A percentile compares a stretch with the other conserved stretches of the same genome.
Conservation (phyloP, 495 filamentous ascomycete species). For the Neurospora tetraspora region DNA sequence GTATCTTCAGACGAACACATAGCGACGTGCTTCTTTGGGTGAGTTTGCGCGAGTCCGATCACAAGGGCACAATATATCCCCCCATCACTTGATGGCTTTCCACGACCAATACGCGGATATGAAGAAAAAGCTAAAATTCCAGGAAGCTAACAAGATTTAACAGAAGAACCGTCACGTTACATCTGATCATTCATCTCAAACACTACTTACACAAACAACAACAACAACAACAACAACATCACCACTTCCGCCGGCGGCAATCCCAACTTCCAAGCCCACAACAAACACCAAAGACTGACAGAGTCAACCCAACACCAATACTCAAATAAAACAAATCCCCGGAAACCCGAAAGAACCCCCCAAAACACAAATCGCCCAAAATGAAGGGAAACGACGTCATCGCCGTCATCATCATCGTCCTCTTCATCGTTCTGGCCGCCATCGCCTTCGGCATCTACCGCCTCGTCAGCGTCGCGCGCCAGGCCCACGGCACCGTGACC, state of each 20-base stretch:
- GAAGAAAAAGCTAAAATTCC: not conserved
- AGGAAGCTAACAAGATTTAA: not conserved
- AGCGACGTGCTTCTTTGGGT: not conserved
- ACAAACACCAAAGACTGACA: not conserved
- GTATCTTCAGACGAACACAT: not conserved
- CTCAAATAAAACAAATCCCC: not conserved
- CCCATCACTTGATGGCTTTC: not conserved
- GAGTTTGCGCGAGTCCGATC: not conserved
- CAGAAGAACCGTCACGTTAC: not conserved
- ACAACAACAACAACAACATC: not conserved
- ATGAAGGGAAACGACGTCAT: constrained; percentile 68
- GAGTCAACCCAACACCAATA: not conserved
- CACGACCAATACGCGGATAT: not conserved
- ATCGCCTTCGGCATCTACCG: constrained; percentile 61
- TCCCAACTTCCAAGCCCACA: not conserved
- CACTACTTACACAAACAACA: not conserved
- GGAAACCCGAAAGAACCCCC: not conserved
- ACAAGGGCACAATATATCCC: not conserved
- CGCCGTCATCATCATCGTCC: constrained; percentile 71
- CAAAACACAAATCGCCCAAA: constrained; percentile 23
- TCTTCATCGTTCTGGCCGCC: constrained; percentile 62
- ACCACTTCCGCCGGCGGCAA: not conserved
- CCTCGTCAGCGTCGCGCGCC: constrained; percentile 39
- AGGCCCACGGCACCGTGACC: constrained; percentile 24
- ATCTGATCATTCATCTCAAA: not conserved